Percentiles rank a stretch among this genome's conserved stretches.
These are phyloP conservation scores for Aspergillus luchuensis DNA, from an alignment of 2,329 filamentous ascomycete genomes.

Conservation along the genomic window DNA sequence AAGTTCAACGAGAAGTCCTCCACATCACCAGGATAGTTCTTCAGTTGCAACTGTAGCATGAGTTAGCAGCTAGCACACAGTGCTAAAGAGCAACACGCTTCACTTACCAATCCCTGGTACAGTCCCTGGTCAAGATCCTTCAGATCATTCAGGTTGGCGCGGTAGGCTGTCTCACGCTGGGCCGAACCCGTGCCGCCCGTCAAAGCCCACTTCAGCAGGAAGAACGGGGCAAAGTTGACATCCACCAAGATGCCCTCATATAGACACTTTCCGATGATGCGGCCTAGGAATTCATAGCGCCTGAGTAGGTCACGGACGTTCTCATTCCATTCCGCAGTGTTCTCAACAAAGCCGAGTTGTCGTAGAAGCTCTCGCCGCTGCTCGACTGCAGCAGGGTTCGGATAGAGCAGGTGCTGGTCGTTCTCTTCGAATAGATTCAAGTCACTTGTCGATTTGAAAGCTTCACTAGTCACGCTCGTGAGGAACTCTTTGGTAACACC, in stretches of 20 bases:
- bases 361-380: slow-evolving; percentile 63
- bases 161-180: slow-evolving; percentile 71
- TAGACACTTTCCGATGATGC: slow-evolving; percentile 91
- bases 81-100: not conserved
- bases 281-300: slow-evolving; percentile 87
- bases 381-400: slow-evolving; percentile 78
- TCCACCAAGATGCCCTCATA: slow-evolving; percentile 97
- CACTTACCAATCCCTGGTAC: slow-evolving; percentile 75
- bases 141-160: slow-evolving; percentile 91
- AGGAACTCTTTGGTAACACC: slow-evolving; percentile 98
- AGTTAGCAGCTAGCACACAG: slow-evolving; percentile 4
- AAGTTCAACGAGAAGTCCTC: slow-evolving; percentile 83
- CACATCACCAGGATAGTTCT: slow-evolving; percentile 82
- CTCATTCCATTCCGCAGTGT: slow-evolving; percentile 59
- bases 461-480: slow-evolving; percentile 81
- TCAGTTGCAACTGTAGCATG: slow-evolving; percentile 60
- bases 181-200: slow-evolving; percentile 65
- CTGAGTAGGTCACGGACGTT: slow-evolving; percentile 64
- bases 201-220: slow-evolving; percentile 91
- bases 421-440: slow-evolving; percentile 77
- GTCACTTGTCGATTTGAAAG: slow-evolving; percentile 65
- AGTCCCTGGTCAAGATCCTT: slow-evolving; percentile 87
- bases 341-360: slow-evolving; percentile 54
- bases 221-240: slow-evolving; percentile 90
- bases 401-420: slow-evolving; percentile 82